phyloP scores from a whole-genome alignment of 345 rosid genomes.

The Arabis hirsuta region DNA sequence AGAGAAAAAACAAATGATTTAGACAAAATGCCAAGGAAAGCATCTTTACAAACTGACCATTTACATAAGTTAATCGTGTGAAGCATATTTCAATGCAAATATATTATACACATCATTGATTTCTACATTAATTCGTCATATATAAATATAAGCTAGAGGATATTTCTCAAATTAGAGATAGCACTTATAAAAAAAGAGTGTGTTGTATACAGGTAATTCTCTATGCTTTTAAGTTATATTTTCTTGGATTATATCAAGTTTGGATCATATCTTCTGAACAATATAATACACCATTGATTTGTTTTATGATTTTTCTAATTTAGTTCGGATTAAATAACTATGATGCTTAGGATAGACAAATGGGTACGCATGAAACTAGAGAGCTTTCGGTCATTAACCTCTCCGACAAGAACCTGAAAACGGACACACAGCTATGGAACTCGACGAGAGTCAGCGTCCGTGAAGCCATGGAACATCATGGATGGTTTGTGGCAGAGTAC shows the following conservation, averaged over 20 bases:
- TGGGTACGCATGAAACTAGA: slow-evolving; percentile 28
- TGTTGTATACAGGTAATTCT: background rate
- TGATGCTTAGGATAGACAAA: slow-evolving; percentile 1
- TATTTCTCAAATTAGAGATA: background rate
- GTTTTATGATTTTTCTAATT: background rate
- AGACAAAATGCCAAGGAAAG: slow-evolving; percentile 28
- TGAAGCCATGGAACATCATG: slow-evolving; percentile 56
- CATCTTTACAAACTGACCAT: slow-evolving; percentile 23
- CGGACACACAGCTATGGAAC: slow-evolving; percentile 52
- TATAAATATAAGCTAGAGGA: background rate
- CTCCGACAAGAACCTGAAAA: slow-evolving; percentile 45
- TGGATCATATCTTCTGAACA: background rate
- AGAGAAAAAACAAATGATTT: background rate
- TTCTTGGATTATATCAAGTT: background rate
- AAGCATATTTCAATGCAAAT: slow-evolving; percentile 30
- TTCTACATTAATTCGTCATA: background rate
- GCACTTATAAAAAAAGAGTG: background rate
- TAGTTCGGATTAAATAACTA: background rate
- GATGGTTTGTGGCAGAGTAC: slow-evolving; percentile 56
- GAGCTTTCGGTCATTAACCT: slow-evolving; percentile 49
- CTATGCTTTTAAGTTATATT: background rate
- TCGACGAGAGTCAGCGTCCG: slow-evolving; percentile 47
- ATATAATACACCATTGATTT: background rate
- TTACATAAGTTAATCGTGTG: background rate
- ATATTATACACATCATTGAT: slow-evolving; percentile 10